Percentiles rank a stretch among this genome's conserved stretches.
Evolutionary conservation across 345 rosid species (phyloP).

Genomic region (Theobroma cacao): DNA sequence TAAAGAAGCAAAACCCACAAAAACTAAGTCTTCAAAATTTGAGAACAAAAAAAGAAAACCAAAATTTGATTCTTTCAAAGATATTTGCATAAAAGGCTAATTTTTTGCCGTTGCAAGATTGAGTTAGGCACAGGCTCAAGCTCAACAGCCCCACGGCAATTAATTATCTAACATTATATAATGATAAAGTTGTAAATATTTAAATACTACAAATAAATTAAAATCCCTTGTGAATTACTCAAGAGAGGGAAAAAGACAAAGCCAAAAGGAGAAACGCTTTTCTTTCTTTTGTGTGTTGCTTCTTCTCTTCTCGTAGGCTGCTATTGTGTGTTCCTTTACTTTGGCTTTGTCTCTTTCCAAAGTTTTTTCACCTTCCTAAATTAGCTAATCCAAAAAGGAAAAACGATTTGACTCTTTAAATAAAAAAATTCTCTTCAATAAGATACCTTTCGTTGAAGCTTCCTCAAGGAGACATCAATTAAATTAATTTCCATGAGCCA

Average conservation of each 20-base stretch:
- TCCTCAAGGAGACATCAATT: background rate
- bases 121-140: background rate
- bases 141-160: constrained; percentile 8
- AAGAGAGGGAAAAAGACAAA: background rate
- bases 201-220: background rate
- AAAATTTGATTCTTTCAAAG: background rate
- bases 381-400: too few relatives aligned
- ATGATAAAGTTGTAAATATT: background rate
- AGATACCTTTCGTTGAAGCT: background rate
- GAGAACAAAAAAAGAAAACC: background rate
- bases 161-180: background rate
- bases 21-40: background rate
- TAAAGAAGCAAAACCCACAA: constrained; percentile 15
- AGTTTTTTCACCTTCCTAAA: background rate
- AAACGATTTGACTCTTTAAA: too few relatives aligned
- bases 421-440: too few relatives aligned
- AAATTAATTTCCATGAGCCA: too few relatives aligned
- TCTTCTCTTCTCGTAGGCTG: background rate
- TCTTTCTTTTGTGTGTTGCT: background rate
- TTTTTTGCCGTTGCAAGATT: background rate
- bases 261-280: background rate
- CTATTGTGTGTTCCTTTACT: background rate
- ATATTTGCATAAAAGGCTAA: background rate
- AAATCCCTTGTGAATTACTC: background rate
- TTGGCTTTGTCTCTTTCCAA: background rate